A percentile compares a stretch with the other conserved stretches of the same genome.
Conservation (phyloP, 2,329 filamentous ascomycete species). For the Diaporthe citrichinensis region DNA sequence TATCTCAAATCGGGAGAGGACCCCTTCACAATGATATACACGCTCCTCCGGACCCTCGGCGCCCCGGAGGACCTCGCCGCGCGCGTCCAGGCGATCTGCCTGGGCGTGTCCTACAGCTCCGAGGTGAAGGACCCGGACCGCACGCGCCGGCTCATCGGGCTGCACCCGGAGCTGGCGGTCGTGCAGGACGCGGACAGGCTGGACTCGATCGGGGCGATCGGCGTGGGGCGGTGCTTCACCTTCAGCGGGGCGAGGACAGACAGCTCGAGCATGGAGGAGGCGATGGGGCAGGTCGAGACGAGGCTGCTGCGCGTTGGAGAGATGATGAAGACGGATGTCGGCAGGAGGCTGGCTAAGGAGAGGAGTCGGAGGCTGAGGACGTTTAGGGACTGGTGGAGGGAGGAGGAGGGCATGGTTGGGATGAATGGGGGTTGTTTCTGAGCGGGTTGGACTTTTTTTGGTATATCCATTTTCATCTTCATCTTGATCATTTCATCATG, state of each 20-base stretch:
- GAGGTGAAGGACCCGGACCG: slow-evolving; percentile 76
- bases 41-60: slow-evolving; percentile 69
- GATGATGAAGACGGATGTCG: slow-evolving; percentile 75
- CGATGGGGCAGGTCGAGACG: slow-evolving; percentile 81
- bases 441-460: neutral
- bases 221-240: slow-evolving; percentile 83
- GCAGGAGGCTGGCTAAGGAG: slow-evolving; percentile 65
- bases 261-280: slow-evolving; percentile 70
- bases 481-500: neutral
- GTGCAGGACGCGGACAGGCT: slow-evolving; percentile 94
- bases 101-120: slow-evolving; percentile 82
- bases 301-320: slow-evolving; percentile 78
- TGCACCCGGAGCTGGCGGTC: slow-evolving; percentile 81
- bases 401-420: slow-evolving; percentile 56
- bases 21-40: slow-evolving; percentile 66
- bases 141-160: slow-evolving; percentile 72
- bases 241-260: slow-evolving; percentile 77
- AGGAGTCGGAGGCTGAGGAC: slow-evolving; percentile 65
- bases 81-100: slow-evolving; percentile 79
- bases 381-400: slow-evolving; percentile 72
- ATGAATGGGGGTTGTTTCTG: slow-evolving; percentile 31
- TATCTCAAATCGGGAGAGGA: slow-evolving; percentile 75
- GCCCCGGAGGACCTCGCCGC: slow-evolving; percentile 70
- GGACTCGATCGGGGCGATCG: slow-evolving; percentile 91
- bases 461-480: neutral